phyloP scores from a whole-genome alignment of 2,329 filamentous ascomycete species.

The Alternaria viburni region DNA sequence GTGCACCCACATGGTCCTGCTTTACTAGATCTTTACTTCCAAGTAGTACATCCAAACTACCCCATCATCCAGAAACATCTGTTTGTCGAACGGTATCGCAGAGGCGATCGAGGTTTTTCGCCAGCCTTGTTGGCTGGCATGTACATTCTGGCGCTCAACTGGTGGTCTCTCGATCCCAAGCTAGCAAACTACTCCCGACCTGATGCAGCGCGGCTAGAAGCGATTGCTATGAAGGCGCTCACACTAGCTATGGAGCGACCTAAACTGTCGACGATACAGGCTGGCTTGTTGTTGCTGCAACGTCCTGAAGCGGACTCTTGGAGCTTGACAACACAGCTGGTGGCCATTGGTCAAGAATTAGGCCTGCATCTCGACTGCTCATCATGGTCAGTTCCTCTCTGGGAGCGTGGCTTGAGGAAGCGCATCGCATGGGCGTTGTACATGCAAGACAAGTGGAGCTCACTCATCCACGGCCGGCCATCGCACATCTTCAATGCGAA shows the following conservation, averaged over 20 bases:
- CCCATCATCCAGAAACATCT: slow-evolving; percentile 83
- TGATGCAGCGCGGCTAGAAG: slow-evolving; percentile 75
- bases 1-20: slow-evolving; percentile 78
- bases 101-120: slow-evolving; percentile 74
- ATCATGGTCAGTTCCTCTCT: slow-evolving; percentile 83
- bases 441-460: slow-evolving; percentile 94
- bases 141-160: slow-evolving; percentile 85
- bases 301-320: slow-evolving; percentile 79
- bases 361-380: slow-evolving; percentile 89
- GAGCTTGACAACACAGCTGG: slow-evolving; percentile 84
- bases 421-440: slow-evolving; percentile 89
- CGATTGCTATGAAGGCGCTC: slow-evolving; percentile 74
- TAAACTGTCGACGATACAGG: slow-evolving; percentile 81
- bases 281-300: slow-evolving; percentile 76
- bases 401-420: slow-evolving; percentile 85
- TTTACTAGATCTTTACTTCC: slow-evolving; percentile 82
- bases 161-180: slow-evolving; percentile 78
- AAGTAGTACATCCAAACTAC: slow-evolving; percentile 78
- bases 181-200: slow-evolving; percentile 70
- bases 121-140: slow-evolving; percentile 79
- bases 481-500: slow-evolving; percentile 74
- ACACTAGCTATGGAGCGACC: slow-evolving; percentile 80
- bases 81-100: slow-evolving; percentile 78
- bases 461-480: slow-evolving; percentile 82
- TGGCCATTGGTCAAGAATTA: slow-evolving; percentile 85